Base-by-base conservation (phyloP, 495 filamentous ascomycete genomes). In the Daldinia loculata region DNA sequence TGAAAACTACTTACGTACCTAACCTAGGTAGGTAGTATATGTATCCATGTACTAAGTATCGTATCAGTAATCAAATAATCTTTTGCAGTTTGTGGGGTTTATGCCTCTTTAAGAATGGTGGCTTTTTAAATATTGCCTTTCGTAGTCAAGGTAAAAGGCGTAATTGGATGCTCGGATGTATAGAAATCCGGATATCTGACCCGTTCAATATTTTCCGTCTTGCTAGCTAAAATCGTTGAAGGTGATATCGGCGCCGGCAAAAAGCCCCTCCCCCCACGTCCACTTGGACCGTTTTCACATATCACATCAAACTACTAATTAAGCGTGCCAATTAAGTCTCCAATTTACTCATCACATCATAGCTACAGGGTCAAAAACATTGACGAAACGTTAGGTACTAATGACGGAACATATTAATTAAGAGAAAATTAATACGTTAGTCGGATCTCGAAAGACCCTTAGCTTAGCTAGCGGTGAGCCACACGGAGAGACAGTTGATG, bases 41-140 rank as follows among this genome's bases (percentile, higher is more conserved):
- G 19, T 12, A 51, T 2, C 29, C 26, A 36, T 6, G 36, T 59
- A 45, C 11, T 6, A 29, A 15, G 14, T 62, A 57, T 56, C 52
- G 56, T 62, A 69, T 73, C 70, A 73, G 61, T 73, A 73, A 73
- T 73, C 70, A 69, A 66, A 66, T 69, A 61, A 63, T 69, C 7
- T n/a, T 22, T 50, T 52, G 1, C 26, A 29, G 60, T 56, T 24
- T 11, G 36, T 55, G 32, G 27, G 36, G n/a, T 27, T 55, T 50
- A 69, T 65, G 5, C 70, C 70, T 9, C 60, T 69, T 69, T 52
- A 51, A 66, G 70, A 73, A 52, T 22, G 38, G 53, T 22, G 70
- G 61, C 66, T 53, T 69, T 51, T 65, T 15, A 1, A 63, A 61
- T 59, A 69, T 73, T 73, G 62, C 70, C 58, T 15, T 58, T 66